Conservation (phyloP, 371 early-diverging fungal species). For the Catenaria anguillulae region DNA sequence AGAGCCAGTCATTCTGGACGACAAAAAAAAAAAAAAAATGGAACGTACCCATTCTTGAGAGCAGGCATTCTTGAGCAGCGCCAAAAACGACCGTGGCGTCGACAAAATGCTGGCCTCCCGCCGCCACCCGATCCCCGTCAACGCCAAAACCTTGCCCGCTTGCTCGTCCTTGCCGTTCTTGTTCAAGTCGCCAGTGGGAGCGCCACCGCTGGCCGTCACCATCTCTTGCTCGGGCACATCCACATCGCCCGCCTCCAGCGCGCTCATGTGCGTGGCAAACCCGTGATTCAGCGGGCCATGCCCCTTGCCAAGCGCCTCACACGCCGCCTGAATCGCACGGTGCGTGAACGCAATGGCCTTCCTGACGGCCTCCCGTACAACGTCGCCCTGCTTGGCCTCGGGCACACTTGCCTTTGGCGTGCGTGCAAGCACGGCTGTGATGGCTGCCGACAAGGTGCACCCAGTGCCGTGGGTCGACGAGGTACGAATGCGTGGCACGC, state of each 20-base stretch:
- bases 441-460: conserved; percentile 69
- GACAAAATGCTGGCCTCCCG: neutral
- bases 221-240: neutral
- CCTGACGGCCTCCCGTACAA: conserved; percentile 30
- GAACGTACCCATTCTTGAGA: conserved; percentile 15
- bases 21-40: too few relatives aligned
- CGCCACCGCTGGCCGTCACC: neutral
- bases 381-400: conserved; percentile 26
- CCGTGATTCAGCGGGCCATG: conserved; percentile 60
- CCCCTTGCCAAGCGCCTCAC: conserved; percentile 39
- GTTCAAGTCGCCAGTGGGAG: too few relatives aligned
- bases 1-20: too few relatives aligned
- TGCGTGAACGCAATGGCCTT: conserved; percentile 45
- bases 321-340: conserved; percentile 17
- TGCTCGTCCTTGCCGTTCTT: neutral
- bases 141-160: neutral
- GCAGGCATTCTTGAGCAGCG: conserved; percentile 31
- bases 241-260: neutral
- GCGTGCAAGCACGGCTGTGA: conserved; percentile 49
- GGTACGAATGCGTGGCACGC: conserved; percentile 37
- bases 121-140: neutral
- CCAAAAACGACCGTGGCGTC: conserved; percentile 21
- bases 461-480: conserved; percentile 72
- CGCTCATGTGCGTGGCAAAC: too few relatives aligned
- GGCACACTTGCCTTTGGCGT: neutral